Conservation (phyloP, 345 rosid species). For the Clarkia xantiana region DNA sequence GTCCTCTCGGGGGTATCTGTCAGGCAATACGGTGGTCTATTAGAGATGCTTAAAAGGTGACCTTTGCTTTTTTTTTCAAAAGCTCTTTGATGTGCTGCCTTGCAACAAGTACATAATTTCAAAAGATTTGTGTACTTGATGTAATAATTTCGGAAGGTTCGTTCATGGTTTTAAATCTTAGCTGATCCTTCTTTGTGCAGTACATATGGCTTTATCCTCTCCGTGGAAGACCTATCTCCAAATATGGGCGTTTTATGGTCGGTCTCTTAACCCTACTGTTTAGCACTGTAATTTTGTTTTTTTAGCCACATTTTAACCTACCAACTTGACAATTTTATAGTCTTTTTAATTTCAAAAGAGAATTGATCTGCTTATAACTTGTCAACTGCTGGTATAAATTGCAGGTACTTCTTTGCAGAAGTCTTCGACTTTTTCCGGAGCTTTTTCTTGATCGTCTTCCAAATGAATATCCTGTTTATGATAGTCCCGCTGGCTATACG, state of each 20-base stretch:
- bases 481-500: constrained; percentile 75
- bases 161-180: no score
- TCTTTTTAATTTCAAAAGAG: neutral
- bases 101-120: neutral
- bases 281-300: neutral
- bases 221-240: constrained; percentile 86
- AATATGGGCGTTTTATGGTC: constrained; percentile 91
- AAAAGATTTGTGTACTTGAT: neutral
- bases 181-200: constrained; percentile 17
- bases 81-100: neutral
- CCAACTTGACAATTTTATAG: no score
- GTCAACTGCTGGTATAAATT: constrained; percentile 4
- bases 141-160: no score
- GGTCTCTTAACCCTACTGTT: constrained; percentile 7
- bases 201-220: constrained; percentile 88
- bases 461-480: constrained; percentile 66
- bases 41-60: constrained; percentile 84
- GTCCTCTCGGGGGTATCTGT: constrained; percentile 50
- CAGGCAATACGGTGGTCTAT: constrained; percentile 49
- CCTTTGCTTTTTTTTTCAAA: neutral
- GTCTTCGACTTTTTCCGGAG: constrained; percentile 78
- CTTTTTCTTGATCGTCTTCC: constrained; percentile 87
- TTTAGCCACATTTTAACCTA: neutral
- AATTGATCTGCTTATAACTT: constrained; percentile 1
- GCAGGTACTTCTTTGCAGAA: constrained; percentile 98